phyloP scores from a whole-genome alignment of 2,329 filamentous ascomycete species.

The Hypoxylon sp. region DNA sequence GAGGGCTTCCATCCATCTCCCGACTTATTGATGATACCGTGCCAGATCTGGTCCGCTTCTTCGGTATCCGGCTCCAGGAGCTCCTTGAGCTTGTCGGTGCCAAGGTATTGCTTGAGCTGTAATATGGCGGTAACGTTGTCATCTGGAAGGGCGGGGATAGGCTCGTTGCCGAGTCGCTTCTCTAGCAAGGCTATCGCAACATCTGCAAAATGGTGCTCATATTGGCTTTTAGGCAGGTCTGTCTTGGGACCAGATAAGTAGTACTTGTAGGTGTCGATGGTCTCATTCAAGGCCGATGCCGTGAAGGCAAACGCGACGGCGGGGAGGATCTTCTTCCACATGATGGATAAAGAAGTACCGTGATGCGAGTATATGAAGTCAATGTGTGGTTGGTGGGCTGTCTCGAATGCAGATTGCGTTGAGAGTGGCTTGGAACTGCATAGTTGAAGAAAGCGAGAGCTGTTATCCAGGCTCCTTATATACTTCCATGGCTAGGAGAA shows the following conservation, averaged over 20 bases:
- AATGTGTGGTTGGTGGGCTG: not conserved
- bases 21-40: slow-evolving; percentile 36
- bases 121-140: slow-evolving; percentile 30
- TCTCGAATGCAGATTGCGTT: not conserved
- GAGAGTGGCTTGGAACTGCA: not conserved
- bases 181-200: slow-evolving; percentile 26
- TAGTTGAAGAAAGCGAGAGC: not conserved
- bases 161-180: slow-evolving; percentile 22
- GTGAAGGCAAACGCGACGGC: slow-evolving; percentile 24
- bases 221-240: slow-evolving; percentile 30
- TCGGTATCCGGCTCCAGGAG: slow-evolving; percentile 43
- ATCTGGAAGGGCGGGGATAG: slow-evolving; percentile 20
- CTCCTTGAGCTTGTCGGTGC: slow-evolving; percentile 41
- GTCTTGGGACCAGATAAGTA: slow-evolving; percentile 32
- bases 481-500: not conserved
- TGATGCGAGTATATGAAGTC: not conserved
- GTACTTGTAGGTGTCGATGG: slow-evolving; percentile 34
- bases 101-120: slow-evolving; percentile 44
- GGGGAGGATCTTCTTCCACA: slow-evolving; percentile 23
- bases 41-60: slow-evolving; percentile 45
- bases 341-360: slow-evolving; percentile 3
- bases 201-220: slow-evolving; percentile 34
- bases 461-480: not conserved
- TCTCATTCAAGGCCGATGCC: slow-evolving; percentile 31
- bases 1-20: slow-evolving; percentile 39